A percentile compares a stretch with the other conserved stretches of the same genome.
Evolutionary conservation across 129 eudicot species (phyloP).

Genomic region (Heracleum sosnowskyi): DNA sequence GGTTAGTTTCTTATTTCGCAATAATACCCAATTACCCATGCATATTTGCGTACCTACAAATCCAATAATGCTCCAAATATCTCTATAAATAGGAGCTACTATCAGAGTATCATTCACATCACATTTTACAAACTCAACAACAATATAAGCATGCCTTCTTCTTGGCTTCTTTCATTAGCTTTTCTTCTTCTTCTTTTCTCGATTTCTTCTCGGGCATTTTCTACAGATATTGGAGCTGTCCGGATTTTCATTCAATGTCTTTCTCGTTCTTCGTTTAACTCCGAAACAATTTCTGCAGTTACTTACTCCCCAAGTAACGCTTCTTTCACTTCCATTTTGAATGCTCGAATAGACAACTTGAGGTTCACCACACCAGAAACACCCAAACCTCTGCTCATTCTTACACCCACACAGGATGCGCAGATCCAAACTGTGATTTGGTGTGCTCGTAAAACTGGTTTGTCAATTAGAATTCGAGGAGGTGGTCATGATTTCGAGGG

Average conservation of each 20-base stretch:
- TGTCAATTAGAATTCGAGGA: neutral
- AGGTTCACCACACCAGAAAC: neutral
- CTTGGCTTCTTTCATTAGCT: neutral
- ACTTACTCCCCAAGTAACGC: neutral
- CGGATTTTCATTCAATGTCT: neutral
- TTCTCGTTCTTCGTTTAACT: neutral
- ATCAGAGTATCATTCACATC: neutral
- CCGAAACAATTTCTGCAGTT: neutral
- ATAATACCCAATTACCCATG: no score
- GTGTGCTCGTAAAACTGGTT: neutral
- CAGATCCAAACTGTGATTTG: slow-evolving; percentile 1
- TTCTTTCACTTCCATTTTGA: neutral
- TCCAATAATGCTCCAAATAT: neutral
- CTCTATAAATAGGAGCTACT: neutral
- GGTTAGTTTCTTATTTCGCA: no score
- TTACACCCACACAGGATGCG: neutral
- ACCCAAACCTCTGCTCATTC: neutral
- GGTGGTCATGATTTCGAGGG: slow-evolving; percentile 11
- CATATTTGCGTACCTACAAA: no score
- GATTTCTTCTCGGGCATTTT: neutral
- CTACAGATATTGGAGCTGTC: neutral
- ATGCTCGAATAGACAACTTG: slow-evolving; percentile 4
- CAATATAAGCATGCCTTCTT: neutral
- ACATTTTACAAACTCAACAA: neutral
- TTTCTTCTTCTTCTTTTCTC: neutral